These are phyloP conservation scores for Pleurozium schreberi DNA, from an alignment of 225 moss, liverwort and hornwort species.

Conservation along the genomic window DNA sequence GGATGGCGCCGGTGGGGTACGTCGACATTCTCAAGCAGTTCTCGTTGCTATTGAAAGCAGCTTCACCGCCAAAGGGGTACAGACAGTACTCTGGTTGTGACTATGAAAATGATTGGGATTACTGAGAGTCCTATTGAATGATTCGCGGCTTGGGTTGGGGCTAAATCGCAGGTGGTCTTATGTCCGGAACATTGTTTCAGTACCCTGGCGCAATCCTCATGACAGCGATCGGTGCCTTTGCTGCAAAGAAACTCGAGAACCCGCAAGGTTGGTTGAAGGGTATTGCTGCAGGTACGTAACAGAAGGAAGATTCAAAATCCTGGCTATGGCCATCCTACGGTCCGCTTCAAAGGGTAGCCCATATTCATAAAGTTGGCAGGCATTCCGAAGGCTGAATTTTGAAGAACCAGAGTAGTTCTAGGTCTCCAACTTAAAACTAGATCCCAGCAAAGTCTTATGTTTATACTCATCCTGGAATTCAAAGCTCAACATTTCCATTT, in stretches of 20 bases:
- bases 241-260: slow-evolving; percentile 41
- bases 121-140: background rate
- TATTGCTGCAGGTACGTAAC: slow-evolving; percentile 27
- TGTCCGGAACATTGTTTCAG: slow-evolving; percentile 52
- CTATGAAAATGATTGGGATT: background rate
- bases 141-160: background rate
- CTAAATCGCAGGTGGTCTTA: slow-evolving; percentile 22
- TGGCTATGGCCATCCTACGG: too few relatives aligned
- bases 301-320: background rate
- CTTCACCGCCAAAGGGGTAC: background rate
- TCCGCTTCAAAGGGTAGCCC: background rate
- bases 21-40: slow-evolving; percentile 44
- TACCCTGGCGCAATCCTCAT: slow-evolving; percentile 54
- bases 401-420: background rate
- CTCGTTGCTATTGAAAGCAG: slow-evolving; percentile 4
- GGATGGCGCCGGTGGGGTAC: slow-evolving; percentile 20
- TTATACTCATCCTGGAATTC: background rate
- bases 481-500: background rate
- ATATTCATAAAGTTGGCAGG: too few relatives aligned
- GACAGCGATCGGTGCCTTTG: slow-evolving; percentile 39
- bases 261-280: slow-evolving; percentile 43
- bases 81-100: background rate
- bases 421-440: background rate
- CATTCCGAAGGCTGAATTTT: background rate
- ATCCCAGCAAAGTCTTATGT: background rate